Base-by-base conservation (phyloP, 345 rosid genomes). In the Erodium maritimum region DNA sequence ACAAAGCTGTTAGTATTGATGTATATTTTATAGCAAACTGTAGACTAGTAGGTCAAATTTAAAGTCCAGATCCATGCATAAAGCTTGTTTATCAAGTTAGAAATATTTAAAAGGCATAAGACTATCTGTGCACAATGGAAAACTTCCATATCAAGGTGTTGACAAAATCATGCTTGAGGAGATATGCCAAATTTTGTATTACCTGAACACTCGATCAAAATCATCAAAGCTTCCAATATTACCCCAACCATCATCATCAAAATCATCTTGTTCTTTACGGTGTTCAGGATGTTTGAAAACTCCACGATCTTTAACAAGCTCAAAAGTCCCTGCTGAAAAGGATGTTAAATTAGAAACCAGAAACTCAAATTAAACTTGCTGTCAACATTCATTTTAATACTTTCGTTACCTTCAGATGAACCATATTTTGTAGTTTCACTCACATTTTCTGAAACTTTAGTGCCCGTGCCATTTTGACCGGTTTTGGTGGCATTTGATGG, bases 201-300 rank as follows among this genome's bases (percentile, higher is more conserved):
- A 93, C 99, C 99, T 89, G 73, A 93, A 85, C 61, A 93, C 85
- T 66, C 67, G 86, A 72, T 89, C 90, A 63, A 89, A 89, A 75
- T 93, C 99, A 73, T 87, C 99, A 74, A 93, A 93, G 72, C 99
- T 90, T 78, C 97, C 86, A 61, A 93, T 83, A 75, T 76, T 82
- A 64, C 73, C 96, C 99, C 99, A 93, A 62, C 85, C 76, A 53
- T 82, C 87, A 72, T 90, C 91, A 67, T 73, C 84, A 75, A 87
- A 83, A 74, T 82, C 91, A 74, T 75, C 77, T 65, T 83, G 87
- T 59, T 75, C 95, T 73, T 82, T 77, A 69, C 73, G 74, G 72
- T 72, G 69, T 29, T 29, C 8, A 29, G 78, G 57, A 73, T 68
- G 78, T 75, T 77, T 85, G 64, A 77, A 85, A 69, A 55, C 56